Conservation (phyloP, 1,284 basidiomycete genomes). For the Blastosporella zonata region DNA sequence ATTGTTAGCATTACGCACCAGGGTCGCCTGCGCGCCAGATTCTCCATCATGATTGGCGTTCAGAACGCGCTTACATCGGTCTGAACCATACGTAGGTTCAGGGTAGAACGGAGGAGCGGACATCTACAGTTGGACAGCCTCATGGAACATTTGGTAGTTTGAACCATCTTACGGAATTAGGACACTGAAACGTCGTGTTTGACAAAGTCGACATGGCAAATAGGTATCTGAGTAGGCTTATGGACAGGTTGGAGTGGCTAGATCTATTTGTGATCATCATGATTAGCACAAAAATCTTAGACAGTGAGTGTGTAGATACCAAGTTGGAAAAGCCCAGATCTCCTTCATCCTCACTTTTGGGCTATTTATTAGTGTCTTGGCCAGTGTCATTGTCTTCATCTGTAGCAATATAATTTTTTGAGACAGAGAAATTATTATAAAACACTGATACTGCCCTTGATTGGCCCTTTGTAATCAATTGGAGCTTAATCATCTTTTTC, state of each 20-base stretch:
- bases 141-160: too few species aligned
- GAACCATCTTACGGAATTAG: too few species aligned
- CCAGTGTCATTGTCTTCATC: not conserved
- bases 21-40: too few species aligned
- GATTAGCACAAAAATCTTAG: not conserved
- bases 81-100: too few species aligned
- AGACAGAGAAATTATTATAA: not conserved
- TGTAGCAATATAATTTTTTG: not conserved
- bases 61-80: too few species aligned
- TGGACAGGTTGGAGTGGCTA: not conserved
- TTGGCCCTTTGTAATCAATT: not conserved
- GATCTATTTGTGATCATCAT: not conserved
- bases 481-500: not conserved
- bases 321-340: not conserved
- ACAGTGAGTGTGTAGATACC: not conserved
- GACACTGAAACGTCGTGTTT: too few species aligned
- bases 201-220: not conserved
- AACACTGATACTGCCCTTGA: not conserved
- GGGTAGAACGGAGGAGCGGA: too few species aligned
- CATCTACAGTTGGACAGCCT: too few species aligned
- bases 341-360: not conserved
- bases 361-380: not conserved
- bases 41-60: too few species aligned
- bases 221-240: not conserved
- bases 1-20: too few species aligned